Evolutionary conservation across 371 early-diverging fungal genomes (phyloP).

Genomic region (Mortierella sp.): DNA sequence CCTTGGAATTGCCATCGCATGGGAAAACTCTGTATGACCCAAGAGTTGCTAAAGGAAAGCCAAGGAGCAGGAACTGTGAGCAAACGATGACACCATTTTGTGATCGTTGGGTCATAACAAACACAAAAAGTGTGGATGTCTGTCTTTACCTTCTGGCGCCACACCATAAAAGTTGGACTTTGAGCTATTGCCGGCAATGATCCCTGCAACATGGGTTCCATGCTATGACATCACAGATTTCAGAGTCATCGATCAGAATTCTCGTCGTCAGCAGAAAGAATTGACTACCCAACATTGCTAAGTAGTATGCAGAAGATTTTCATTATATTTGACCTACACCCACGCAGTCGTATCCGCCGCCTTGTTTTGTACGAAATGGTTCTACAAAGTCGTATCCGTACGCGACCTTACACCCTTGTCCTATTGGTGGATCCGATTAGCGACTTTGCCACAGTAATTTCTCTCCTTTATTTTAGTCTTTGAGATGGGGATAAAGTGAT

Average conservation of each 20-base stretch:
- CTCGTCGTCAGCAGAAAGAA: background rate
- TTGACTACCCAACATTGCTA: no score
- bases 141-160: constrained; percentile 59
- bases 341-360: constrained; percentile 43
- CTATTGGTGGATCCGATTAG: no score
- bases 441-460: no score
- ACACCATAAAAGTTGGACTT: constrained; percentile 61
- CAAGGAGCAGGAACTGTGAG: no score
- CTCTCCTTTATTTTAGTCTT: background rate
- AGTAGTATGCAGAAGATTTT: no score
- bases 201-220: constrained; percentile 76
- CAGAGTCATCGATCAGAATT: no score
- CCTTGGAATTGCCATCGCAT: constrained; percentile 66
- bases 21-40: constrained; percentile 74
- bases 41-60: constrained; percentile 63
- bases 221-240: constrained; percentile 49
- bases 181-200: constrained; percentile 62
- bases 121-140: no score
- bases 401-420: constrained; percentile 62
- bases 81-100: no score
- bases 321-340: constrained; percentile 22
- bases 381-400: constrained; percentile 68
- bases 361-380: background rate
- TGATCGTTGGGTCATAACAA: no score
- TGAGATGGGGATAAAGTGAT: background rate